Base-by-base conservation (phyloP, 1,284 basidiomycete species). In the Pseudozyma tsukubaensis region DNA sequence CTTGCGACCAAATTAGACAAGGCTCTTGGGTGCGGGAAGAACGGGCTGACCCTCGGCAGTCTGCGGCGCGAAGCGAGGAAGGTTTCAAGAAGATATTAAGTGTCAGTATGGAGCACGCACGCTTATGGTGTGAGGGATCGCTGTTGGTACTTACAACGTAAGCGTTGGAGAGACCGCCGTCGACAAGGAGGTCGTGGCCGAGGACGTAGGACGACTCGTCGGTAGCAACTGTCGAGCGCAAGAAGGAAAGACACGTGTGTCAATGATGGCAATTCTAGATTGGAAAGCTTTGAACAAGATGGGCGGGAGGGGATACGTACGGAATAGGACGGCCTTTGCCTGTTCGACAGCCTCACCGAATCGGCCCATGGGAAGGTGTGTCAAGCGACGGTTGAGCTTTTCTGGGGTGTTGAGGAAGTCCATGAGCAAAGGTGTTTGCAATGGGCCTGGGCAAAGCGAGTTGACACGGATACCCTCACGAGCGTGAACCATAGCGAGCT, bases 341-440 rank as follows among this genome's bases (percentile, higher is more conserved):
- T 96, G 89, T 85, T 98, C 95, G 76, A 97, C 88, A 0, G 95
- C 95, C 87, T 97, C 94, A 55, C 95, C 95, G 85, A 98, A 98
- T 64, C 95, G 89, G 63, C 96, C 96, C 92, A 97, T 94, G 1
- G 96, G 96, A 34, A 96, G 89, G 84, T 98, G 95, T 29, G 94
- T 90, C 83, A 97, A 85, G 54, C 96, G 89, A 50, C 95, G 90
- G 69, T 97, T 90, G 72, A 92, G 90, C 87, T 97, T 98, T 88
- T 99, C 95, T 45, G 91, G 88, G n/a, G 96, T 97, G 86, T 97
- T 90, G 80, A 99, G 89, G 88, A 95, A 98, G 85, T 98, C 92
- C 95, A 99, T 99, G 35, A 99, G 88, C 36, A 98, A 89, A 39
- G 94, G 92, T 92, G 81, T 66, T 19, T 60, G 44, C 9, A 58